These are phyloP conservation scores for Fagus crenata DNA, from an alignment of 306 rosid species.

Conservation along the genomic window DNA sequence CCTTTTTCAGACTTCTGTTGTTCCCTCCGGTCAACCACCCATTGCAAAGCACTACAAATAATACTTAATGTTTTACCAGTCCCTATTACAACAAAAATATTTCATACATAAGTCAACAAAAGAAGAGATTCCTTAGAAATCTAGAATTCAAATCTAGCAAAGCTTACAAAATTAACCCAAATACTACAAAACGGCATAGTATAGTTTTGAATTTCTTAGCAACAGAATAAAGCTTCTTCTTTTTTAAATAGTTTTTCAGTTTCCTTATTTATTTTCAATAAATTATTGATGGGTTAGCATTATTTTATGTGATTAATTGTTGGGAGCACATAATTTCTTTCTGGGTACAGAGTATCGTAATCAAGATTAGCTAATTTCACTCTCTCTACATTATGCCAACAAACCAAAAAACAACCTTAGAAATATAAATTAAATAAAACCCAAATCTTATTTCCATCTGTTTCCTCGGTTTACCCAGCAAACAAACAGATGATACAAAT, in stretches of 20 bases:
- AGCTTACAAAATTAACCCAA: neutral
- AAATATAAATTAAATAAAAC: neutral
- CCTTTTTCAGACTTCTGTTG: conserved; percentile 34
- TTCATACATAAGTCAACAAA: conserved; percentile 2
- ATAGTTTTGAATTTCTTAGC: neutral
- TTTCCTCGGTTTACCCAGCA: neutral
- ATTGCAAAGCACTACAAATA: conserved; percentile 87
- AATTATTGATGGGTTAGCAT: neutral
- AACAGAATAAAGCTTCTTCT: neutral
- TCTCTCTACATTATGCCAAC: neutral
- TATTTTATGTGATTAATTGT: no score
- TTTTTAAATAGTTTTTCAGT: neutral
- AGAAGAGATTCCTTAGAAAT: neutral
- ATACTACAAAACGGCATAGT: neutral
- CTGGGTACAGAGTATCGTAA: no score
- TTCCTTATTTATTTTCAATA: neutral
- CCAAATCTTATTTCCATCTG: neutral
- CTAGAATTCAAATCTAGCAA: neutral
- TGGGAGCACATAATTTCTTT: no score
- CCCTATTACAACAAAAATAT: conserved; percentile 44
- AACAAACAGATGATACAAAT: neutral
- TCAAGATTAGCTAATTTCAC: neutral
- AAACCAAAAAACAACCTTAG: neutral
- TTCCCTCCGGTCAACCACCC: conserved; percentile 69
- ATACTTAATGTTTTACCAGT: conserved; percentile 93